phyloP scores from a whole-genome alignment of 768 basidiomycete genomes.

The Serendipita indica region DNA sequence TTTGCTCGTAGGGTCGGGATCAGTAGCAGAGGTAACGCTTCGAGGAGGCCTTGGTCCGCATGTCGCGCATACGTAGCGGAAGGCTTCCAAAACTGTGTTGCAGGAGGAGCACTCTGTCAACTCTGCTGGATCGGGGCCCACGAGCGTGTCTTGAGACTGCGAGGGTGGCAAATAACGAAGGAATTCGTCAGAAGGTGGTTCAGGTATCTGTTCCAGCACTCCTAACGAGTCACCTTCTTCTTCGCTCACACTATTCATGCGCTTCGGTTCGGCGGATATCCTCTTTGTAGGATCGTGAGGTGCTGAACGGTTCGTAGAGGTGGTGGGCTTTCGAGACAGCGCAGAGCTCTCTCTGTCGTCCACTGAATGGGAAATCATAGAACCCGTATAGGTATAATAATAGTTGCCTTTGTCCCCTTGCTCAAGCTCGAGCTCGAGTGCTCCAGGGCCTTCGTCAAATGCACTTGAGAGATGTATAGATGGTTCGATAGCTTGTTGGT shows the following conservation, averaged over 20 bases:
- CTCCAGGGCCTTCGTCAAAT: neutral
- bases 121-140: constrained; percentile 26
- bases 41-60: constrained; percentile 37
- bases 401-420: constrained; percentile 54
- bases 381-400: constrained; percentile 54
- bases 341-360: neutral
- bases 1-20: constrained; percentile 33
- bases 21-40: constrained; percentile 8
- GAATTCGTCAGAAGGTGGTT: constrained; percentile 25
- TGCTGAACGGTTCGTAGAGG: neutral
- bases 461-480: neutral
- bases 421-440: constrained; percentile 50
- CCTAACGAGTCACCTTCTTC: neutral
- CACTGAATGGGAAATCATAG: constrained; percentile 19
- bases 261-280: neutral
- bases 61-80: constrained; percentile 79
- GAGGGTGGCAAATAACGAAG: constrained; percentile 28
- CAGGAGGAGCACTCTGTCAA: constrained; percentile 79
- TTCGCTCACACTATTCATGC: neutral
- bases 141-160: constrained; percentile 22
- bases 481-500: neutral
- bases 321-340: neutral
- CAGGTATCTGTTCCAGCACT: neutral
- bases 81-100: constrained; percentile 53
- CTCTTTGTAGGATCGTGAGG: neutral